Evolutionary conservation across 148 eudicot genomes (phyloP).

Genomic region (Rheum nobile): DNA sequence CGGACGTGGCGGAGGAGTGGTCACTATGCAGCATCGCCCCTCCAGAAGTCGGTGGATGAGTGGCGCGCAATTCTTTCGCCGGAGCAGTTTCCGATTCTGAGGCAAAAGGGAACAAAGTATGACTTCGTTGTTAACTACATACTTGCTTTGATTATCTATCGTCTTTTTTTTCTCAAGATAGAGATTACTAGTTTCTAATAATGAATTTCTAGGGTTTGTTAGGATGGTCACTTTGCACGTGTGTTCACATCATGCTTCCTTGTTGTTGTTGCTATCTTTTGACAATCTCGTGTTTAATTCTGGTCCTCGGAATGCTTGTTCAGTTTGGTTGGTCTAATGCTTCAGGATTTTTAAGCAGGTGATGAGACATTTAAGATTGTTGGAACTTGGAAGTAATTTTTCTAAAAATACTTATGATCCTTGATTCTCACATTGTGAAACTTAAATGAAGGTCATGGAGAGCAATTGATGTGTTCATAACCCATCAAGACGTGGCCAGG

Average conservation of each 20-base stretch:
- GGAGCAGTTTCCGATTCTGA: constrained; percentile 74
- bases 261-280: constrained; percentile 34
- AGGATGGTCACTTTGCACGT: background rate
- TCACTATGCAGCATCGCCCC: constrained; percentile 42
- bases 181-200: too few relatives aligned
- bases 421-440: too few relatives aligned
- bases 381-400: too few relatives aligned
- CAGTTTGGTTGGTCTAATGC: constrained; percentile 72
- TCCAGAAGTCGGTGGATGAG: constrained; percentile 83
- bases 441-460: too few relatives aligned
- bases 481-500: too few relatives aligned
- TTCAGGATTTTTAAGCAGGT: constrained; percentile 55
- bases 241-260: background rate
- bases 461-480: too few relatives aligned
- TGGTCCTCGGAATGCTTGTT: constrained; percentile 41
- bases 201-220: background rate
- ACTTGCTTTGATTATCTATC: background rate
- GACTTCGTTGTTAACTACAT: constrained; percentile 1
- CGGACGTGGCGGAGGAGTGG: constrained; percentile 23
- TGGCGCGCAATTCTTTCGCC: constrained; percentile 95
- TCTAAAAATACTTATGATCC: too few relatives aligned
- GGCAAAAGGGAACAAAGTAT: constrained; percentile 95
- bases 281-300: constrained; percentile 39
- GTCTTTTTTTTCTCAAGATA: background rate
- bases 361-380: background rate